A percentile compares a stretch with the other conserved stretches of the same genome.
phyloP scores from a whole-genome alignment of 306 rosid species.

The Spatholobus suberectus region DNA sequence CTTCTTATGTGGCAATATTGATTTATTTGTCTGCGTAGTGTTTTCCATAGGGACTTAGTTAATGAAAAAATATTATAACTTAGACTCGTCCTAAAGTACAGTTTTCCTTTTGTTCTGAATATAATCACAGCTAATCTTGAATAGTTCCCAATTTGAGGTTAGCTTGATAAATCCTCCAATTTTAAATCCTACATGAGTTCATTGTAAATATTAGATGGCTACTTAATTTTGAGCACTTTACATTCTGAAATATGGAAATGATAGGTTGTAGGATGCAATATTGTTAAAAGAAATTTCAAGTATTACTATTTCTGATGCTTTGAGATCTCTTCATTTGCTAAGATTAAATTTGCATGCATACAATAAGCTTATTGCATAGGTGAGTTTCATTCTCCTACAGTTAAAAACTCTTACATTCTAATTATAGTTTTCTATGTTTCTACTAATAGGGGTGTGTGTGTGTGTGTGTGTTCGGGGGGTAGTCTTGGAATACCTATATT shows the following conservation, averaged over 20 bases:
- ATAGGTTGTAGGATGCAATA: conserved; percentile 73
- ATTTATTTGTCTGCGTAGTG: too few relatives aligned
- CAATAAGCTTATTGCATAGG: conserved; percentile 82
- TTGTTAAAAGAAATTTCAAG: conserved; percentile 56
- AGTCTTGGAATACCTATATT: conserved; percentile 6
- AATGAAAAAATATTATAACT: too few relatives aligned
- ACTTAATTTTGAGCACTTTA: conserved; percentile 9
- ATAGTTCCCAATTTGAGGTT: conserved; percentile 28
- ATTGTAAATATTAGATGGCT: neutral
- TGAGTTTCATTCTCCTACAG: conserved; percentile 45
- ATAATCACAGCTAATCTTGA: conserved; percentile 14
- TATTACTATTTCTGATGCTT: conserved; percentile 55
- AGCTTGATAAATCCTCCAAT: conserved; percentile 26
- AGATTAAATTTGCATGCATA: conserved; percentile 72
- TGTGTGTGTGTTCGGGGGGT: too few relatives aligned
- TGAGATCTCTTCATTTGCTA: conserved; percentile 61
- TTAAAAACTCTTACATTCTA: neutral
- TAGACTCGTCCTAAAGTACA: conserved; percentile 9
- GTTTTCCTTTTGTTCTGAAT: conserved; percentile 34
- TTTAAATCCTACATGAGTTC: conserved; percentile 26
- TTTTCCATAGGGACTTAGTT: too few relatives aligned
- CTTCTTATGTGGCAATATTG: too few relatives aligned
- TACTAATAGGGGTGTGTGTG: neutral
- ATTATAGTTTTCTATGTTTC: conserved; percentile 18
- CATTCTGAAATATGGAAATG: conserved; percentile 28